A percentile compares a stretch with the other conserved stretches of the same genome.
These are phyloP conservation scores for Selaginella moellendorffii DNA, from an alignment of 75 land plant genomes.

Conservation along the genomic window DNA sequence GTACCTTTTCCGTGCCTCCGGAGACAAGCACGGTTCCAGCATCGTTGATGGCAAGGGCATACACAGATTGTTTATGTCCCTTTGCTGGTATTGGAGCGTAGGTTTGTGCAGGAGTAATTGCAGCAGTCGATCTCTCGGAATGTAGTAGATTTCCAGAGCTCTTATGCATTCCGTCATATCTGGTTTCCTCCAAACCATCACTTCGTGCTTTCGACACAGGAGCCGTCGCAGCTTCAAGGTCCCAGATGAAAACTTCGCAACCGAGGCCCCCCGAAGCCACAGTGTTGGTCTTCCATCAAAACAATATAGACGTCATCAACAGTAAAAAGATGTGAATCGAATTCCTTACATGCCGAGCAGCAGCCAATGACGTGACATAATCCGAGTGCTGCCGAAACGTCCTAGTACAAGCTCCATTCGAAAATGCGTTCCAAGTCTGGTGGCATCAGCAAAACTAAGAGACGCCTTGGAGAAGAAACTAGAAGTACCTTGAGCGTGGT, in stretches of 20 bases:
- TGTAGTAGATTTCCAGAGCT: conserved; percentile 8
- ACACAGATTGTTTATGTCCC: conserved; percentile 97
- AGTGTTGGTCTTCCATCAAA: conserved; percentile 47
- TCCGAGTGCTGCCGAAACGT: conserved; percentile 93
- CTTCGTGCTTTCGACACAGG: conserved; percentile 39
- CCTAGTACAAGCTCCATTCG: conserved; percentile 64
- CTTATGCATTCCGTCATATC: conserved; percentile 40
- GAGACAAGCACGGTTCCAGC: conserved; percentile 77
- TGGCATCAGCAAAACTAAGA: too few relatives aligned
- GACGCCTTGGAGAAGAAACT: too few relatives aligned
- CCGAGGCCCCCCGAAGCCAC: conserved; percentile 98
- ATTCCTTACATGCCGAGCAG: conserved; percentile 69
- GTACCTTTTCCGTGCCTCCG: conserved; percentile 99
- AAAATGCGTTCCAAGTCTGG: conserved; percentile 70
- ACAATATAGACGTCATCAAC: conserved; percentile 16
- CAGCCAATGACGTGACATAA: conserved; percentile 87
- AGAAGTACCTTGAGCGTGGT: conserved; percentile 71
- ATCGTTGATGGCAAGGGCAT: conserved; percentile 96
- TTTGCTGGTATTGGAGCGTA: conserved; percentile 72
- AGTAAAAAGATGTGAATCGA: conserved; percentile 15
- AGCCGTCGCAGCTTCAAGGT: conserved; percentile 68
- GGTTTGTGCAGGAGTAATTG: conserved; percentile 35
- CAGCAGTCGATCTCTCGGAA: conserved; percentile 33
- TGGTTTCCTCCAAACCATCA: conserved; percentile 49
- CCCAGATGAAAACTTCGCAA: conserved; percentile 95